phyloP scores from a whole-genome alignment of 139 green algal species.

The Penium margaritaceum region DNA sequence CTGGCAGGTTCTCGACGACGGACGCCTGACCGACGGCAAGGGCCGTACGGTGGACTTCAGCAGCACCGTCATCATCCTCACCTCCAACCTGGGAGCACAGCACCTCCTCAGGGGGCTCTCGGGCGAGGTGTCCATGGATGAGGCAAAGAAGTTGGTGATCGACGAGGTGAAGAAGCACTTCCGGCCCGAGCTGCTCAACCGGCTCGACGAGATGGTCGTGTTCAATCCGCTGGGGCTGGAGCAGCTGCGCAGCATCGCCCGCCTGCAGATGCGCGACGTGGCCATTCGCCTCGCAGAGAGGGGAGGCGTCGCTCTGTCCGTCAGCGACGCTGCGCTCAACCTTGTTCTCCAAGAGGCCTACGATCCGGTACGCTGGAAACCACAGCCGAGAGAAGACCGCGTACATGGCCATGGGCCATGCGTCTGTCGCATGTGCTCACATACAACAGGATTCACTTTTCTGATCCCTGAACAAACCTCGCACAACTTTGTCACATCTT shows the following conservation, averaged over 20 bases:
- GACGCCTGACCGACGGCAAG: slow-evolving; percentile 48
- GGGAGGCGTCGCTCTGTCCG: too few relatives aligned
- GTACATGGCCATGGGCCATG: too few relatives aligned
- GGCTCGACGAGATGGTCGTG: slow-evolving; percentile 74
- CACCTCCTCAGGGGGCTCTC: not conserved
- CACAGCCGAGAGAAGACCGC: too few relatives aligned
- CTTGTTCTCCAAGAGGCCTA: too few relatives aligned
- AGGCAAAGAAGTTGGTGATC: not conserved
- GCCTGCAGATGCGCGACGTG: slow-evolving; percentile 47
- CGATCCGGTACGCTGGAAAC: too few relatives aligned
- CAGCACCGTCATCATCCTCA: slow-evolving; percentile 91
- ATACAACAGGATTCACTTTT: too few relatives aligned
- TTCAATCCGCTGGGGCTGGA: slow-evolving; percentile 64
- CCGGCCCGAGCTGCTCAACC: slow-evolving; percentile 73
- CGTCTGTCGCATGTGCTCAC: too few relatives aligned
- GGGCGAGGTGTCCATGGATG: not conserved
- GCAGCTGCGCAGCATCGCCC: slow-evolving; percentile 60
- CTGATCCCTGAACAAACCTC: too few relatives aligned
- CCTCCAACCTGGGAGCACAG: slow-evolving; percentile 66
- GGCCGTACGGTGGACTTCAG: slow-evolving; percentile 77
- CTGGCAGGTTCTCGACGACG: slow-evolving; percentile 51
- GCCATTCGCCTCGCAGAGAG: not conserved
- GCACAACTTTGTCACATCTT: too few relatives aligned
- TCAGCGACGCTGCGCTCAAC: too few relatives aligned
- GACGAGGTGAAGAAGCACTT: slow-evolving; percentile 44